Evolutionary conservation across 2,329 filamentous ascomycete genomes (phyloP), one percentile per base, ranked within the genome.

Genomic region (Aphanocladium album): DNA sequence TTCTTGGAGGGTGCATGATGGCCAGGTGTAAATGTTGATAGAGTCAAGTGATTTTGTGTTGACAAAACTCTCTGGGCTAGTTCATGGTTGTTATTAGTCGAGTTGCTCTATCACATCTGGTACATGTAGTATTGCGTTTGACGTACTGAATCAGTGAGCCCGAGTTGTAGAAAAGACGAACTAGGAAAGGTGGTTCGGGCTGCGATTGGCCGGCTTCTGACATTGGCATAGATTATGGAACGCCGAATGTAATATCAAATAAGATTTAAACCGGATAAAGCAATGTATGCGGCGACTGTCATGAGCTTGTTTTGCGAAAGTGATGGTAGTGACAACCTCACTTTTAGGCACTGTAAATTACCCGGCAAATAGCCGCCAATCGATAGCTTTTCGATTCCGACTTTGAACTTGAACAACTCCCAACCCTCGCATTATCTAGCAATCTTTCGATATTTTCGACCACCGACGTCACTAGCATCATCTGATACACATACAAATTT

Each of bases 121-220:
- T n/a, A 41, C 3, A 9, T 30, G 2, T 19, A 62, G 33, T 57
- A 50, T 56, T n/a, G 43, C 25, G 21, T 25, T 39, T 27, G 41
- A 58, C 69, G 46, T 76, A 87, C 87, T 84, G 83, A 74, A 93
- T 88, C 69, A 91, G 93, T 47, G 83, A 81, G 69, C 87, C 85
- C 17, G 82, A 84, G 62, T 57, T 54, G 76, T 93, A 96, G 79
- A 93, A 96, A 62, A 96, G 83, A 71, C 90, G 92, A 19, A 96
- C 79, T 63, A 93, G 84, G 75, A 96, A 96, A 6, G 92, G 93
- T 3, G 89, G 86, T 14, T 86, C 89, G 51, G 82, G 81, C 69
- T 90, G 83, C 63, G 88, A 86, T 71, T 92, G 85, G 67, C 52
- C 60, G 39, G 55, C 55, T 25, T 60, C 63, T 17, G 63, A 62